Conservation (phyloP, 306 rosid species). For the Ammopiptanthus mongolicus region DNA sequence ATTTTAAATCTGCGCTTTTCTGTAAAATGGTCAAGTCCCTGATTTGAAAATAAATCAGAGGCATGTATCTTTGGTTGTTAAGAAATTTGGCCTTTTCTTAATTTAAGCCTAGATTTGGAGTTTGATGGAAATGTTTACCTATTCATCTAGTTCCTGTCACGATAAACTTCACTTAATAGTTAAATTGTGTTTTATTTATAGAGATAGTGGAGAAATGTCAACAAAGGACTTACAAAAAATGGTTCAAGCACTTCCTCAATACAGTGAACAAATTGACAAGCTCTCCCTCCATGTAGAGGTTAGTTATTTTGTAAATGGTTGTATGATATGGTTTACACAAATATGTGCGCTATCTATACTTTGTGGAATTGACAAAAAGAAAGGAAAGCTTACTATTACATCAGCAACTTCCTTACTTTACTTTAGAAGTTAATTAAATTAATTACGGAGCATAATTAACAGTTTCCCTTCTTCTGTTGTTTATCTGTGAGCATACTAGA, state of each 20-base stretch:
- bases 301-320: slow-evolving; percentile 32
- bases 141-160: slow-evolving; percentile 3
- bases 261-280: slow-evolving; percentile 93
- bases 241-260: slow-evolving; percentile 99
- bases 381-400: background rate
- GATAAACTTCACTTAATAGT: slow-evolving; percentile 12
- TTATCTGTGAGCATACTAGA: background rate
- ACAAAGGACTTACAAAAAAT: slow-evolving; percentile 90
- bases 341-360: background rate
- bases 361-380: background rate
- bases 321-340: slow-evolving; percentile 14
- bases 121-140: background rate
- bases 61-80: background rate
- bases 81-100: slow-evolving; percentile 14
- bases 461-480: background rate
- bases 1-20: background rate
- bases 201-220: slow-evolving; percentile 72
- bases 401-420: background rate
- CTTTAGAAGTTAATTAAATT: background rate
- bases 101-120: slow-evolving; percentile 8
- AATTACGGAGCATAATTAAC: background rate
- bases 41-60: background rate
- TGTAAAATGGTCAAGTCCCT: background rate
- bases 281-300: slow-evolving; percentile 98
- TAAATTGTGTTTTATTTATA: slow-evolving; percentile 26